phyloP scores from a whole-genome alignment of 2,329 filamentous ascomycete genomes.

The Alternaria hordeiaustralica region DNA sequence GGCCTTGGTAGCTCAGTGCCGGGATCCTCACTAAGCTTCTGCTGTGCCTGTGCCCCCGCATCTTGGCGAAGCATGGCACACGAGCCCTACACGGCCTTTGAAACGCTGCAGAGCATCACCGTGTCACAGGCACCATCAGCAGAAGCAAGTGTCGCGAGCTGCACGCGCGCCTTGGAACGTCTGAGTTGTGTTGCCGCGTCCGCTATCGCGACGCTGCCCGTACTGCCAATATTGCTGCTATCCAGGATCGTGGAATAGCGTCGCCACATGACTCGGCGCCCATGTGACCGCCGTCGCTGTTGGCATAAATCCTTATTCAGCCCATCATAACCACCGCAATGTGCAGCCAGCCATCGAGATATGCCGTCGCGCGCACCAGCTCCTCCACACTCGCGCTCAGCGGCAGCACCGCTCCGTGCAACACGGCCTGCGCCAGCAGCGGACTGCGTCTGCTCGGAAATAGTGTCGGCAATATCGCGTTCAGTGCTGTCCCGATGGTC shows the following conservation, averaged over 20 bases:
- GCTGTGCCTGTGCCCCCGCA: slow-evolving; percentile 17
- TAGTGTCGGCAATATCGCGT: slow-evolving; percentile 75
- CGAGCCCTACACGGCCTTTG: not conserved
- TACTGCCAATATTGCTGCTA: slow-evolving; percentile 4
- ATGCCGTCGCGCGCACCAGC: slow-evolving; percentile 79
- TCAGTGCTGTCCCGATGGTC: slow-evolving; percentile 79
- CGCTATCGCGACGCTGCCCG: not conserved
- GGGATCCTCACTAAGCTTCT: slow-evolving; percentile 29
- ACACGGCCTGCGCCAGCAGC: slow-evolving; percentile 79
- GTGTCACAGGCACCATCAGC: not conserved
- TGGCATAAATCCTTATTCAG: slow-evolving; percentile 31
- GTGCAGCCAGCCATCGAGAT: slow-evolving; percentile 91
- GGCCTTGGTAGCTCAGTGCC: slow-evolving; percentile 8
- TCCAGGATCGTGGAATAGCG: slow-evolving; percentile 3
- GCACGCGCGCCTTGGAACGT: not conserved
- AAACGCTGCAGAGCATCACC: not conserved
- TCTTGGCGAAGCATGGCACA: slow-evolving; percentile 10
- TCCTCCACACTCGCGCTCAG: slow-evolving; percentile 82
- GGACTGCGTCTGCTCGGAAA: slow-evolving; percentile 88
- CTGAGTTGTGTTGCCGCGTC: not conserved
- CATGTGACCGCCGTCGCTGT: not conserved
- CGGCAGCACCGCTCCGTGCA: slow-evolving; percentile 86
- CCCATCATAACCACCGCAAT: slow-evolving; percentile 77
- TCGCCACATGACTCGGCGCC: slow-evolving; percentile 8
- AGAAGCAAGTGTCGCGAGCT: not conserved